Evolutionary conservation across 169 alveolate genomes (phyloP), one percentile per base, ranked within the genome.

Genomic region (Blepharisma undulans): DNA sequence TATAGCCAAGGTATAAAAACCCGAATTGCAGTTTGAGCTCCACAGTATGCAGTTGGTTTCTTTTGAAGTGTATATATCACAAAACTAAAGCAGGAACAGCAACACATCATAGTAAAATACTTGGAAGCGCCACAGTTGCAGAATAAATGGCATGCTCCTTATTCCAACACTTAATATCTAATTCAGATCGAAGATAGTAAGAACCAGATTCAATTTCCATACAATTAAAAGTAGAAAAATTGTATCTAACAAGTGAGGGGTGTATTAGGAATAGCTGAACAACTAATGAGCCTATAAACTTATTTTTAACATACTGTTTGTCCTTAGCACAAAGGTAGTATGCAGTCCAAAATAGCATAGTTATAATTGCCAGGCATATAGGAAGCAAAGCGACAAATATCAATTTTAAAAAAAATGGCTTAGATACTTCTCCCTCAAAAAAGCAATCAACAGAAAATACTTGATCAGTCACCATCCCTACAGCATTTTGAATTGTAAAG

Each of bases 61-160:
- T 19, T 21, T 33, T 48, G 72, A 88, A 16, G 16, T 88, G 30
- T 12, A 88, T 27, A 3, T 12, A 48, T 48, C 66, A 48, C 14
- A 48, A 48, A 5, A 12, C 7, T 48, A 91, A 16, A 5, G 93
- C 32, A 19, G 96, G 96, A 29, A 88, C 32, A 0, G 95, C 96
- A 59, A 94, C 30, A 21, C 92, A 95, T 94, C 95, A 93, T 0
- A 94, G 59, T 4, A 92, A 60, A 7, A 94, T 33, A 87, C 89
- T 89, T 22, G 95, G 95, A 5, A 93, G n/a, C 4, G 94, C 94
- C 1, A 94, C 88, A 1, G 61, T 36, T 1, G 93, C 21, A 21
- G 91, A 71, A 92, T 92, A 92, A 81, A 12, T 33, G 0, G 71
- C 61, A 76, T 94, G 96, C 32, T 25, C 21, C 4, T 80, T 74